Evolutionary conservation across 2,329 filamentous ascomycete genomes (phyloP), one percentile per base, ranked within the genome.

Genomic region (Polytolypa hystricis): DNA sequence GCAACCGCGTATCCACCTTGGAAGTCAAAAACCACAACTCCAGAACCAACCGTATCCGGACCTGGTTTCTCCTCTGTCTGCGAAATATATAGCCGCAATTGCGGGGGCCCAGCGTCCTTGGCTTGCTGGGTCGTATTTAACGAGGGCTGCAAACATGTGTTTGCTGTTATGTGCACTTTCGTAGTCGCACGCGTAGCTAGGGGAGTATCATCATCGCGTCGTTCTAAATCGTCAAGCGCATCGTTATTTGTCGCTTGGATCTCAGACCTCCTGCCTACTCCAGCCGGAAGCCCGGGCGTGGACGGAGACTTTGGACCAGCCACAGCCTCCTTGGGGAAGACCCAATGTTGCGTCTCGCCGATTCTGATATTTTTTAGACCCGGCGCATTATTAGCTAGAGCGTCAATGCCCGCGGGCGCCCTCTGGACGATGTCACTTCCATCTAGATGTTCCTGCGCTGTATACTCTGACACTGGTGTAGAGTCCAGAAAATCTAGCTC

Each of bases 51-150:
- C 20, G 57, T 61, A n/a, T 60, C 58, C 0, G 81, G 81, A 0
- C 81, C 81, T 1, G 84, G 81, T 17, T 70, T 66, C 34, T 73
- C 69, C 2, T 66, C 51, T 3, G 75, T 74, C 12, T 66, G 76
- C 3, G 86, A 93, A 32, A 94, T 67, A 51, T 81, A 93, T 7
- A 96, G 63, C 9, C 73, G 73, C 34, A 96, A 70, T 50, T 93
- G 86, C 1, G 82, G 80, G 9, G 82, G 73, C 1, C 64, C 48
- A 8, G 47, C 52, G 10, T 61, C 57, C 35, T 61, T 49, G 2
- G 51, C 51, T 1, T 61, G 65, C 16, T 65, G 62, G 8, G 64
- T 60, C 2, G 61, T 63, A 27, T 71, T 73, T 27, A 69, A 65
- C 14, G 60, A 55, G 9, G 89, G 91, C 49, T 93, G 85, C 17